A percentile compares a stretch with the other conserved stretches of the same genome.
These are phyloP conservation scores for Trypanosoma congolense DNA, from an alignment of 208 protist species.

Conservation along the genomic window DNA sequence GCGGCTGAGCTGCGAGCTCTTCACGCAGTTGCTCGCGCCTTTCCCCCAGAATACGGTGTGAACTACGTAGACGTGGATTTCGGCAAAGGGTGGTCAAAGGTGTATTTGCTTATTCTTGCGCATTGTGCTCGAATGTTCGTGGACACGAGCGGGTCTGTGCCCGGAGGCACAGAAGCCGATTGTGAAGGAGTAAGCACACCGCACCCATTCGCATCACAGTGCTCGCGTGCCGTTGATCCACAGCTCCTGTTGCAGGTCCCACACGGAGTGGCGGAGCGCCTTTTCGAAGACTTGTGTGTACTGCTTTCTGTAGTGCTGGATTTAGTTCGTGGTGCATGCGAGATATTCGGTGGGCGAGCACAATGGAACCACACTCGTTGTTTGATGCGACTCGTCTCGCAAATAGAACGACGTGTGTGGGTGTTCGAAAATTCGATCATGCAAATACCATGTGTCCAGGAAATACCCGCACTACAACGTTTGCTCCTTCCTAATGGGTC, in stretches of 20 bases:
- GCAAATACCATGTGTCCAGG: constrained; percentile 47
- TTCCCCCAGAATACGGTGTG: constrained; percentile 47
- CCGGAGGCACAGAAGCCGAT: background rate
- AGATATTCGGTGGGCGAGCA: constrained; percentile 43
- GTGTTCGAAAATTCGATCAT: constrained; percentile 30
- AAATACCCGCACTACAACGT: constrained; percentile 6
- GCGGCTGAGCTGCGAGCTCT: constrained; percentile 53
- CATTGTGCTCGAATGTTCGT: constrained; percentile 69
- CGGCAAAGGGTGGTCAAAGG: constrained; percentile 41
- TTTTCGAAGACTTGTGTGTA: constrained; percentile 35
- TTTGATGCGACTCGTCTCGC: constrained; percentile 60
- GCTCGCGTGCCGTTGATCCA: constrained; percentile 19
- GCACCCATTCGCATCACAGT: constrained; percentile 17
- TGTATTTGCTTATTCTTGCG: constrained; percentile 66
- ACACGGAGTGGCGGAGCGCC: constrained; percentile 28
- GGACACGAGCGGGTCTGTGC: background rate
- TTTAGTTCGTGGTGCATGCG: constrained; percentile 41
- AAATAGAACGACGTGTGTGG: constrained; percentile 60
- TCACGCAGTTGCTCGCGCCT: constrained; percentile 55
- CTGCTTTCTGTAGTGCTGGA: constrained; percentile 51
- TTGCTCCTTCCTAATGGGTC: background rate
- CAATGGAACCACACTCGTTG: constrained; percentile 29
- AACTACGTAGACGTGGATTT: constrained; percentile 70
- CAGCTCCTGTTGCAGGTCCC: constrained; percentile 45
- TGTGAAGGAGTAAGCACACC: background rate